These are phyloP conservation scores for Xylariaceae sp. DNA, from an alignment of 2,329 filamentous ascomycete species.

Conservation along the genomic window DNA sequence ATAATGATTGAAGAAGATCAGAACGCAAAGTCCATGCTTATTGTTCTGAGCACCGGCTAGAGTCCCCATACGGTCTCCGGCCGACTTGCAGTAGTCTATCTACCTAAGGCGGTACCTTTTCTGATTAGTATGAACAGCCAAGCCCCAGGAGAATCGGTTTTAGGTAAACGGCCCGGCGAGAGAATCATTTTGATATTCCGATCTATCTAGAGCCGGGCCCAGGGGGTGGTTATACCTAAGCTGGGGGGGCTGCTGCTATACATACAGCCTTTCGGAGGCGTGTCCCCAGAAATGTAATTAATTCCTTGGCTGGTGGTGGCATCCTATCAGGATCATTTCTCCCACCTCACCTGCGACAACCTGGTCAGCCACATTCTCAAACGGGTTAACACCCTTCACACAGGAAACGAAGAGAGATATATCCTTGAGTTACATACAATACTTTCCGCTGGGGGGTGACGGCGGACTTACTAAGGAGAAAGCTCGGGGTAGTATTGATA, in stretches of 20 bases:
- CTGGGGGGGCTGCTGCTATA: too few relatives aligned
- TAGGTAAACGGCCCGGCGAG: not conserved
- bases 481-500: not conserved
- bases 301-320: not conserved
- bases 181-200: not conserved
- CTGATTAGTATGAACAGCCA: not conserved
- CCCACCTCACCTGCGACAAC: conserved; percentile 6
- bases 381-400: not conserved
- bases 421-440: too few relatives aligned
- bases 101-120: too few relatives aligned
- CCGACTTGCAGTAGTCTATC: too few relatives aligned
- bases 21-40: not conserved
- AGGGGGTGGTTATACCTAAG: not conserved
- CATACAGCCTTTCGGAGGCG: not conserved
- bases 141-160: not conserved
- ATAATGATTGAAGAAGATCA: not conserved
- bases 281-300: not conserved
- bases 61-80: not conserved
- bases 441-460: too few relatives aligned
- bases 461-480: not conserved
- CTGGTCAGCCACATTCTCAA: conserved; percentile 16
- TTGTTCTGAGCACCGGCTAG: not conserved
- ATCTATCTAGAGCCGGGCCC: not conserved
- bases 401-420: not conserved
- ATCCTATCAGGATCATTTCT: conserved; percentile 3